These are phyloP conservation scores for Beauveria scarabaeidicola DNA, from an alignment of 2,329 filamentous ascomycete species.

Conservation along the genomic window DNA sequence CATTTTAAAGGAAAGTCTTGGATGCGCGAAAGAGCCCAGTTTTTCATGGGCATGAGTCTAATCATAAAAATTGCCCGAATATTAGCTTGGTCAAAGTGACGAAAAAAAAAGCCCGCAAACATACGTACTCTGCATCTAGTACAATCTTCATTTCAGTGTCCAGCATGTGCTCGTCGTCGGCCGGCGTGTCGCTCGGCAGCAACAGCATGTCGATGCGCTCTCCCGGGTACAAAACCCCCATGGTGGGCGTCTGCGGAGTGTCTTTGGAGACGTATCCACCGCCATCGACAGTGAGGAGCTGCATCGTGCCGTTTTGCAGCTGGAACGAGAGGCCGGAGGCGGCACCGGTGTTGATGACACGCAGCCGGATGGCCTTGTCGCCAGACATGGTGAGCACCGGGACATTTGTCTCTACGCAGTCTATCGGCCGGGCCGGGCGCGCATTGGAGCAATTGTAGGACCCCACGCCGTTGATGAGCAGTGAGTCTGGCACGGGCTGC, in stretches of 20 bases:
- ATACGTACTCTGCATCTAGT: slow-evolving; percentile 8
- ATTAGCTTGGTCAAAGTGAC: not conserved
- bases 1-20: slow-evolving; percentile 15
- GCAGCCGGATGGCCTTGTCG: slow-evolving; percentile 9
- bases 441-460: slow-evolving; percentile 13
- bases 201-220: slow-evolving; percentile 16
- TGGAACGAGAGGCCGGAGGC: slow-evolving; percentile 14
- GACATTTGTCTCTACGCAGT: slow-evolving; percentile 5
- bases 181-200: not conserved
- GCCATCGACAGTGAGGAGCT: slow-evolving; percentile 16
- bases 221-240: slow-evolving; percentile 17
- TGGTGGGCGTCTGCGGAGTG: slow-evolving; percentile 11
- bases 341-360: slow-evolving; percentile 12
- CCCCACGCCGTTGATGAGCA: slow-evolving; percentile 13
- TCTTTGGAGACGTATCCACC: slow-evolving; percentile 10
- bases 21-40: slow-evolving; percentile 15
- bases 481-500: slow-evolving; percentile 12
- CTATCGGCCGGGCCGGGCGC: slow-evolving; percentile 1
- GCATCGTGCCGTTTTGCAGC: slow-evolving; percentile 12
- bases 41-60: slow-evolving; percentile 16
- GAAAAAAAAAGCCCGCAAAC: too few species aligned
- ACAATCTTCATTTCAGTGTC: slow-evolving; percentile 10
- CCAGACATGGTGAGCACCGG: slow-evolving; percentile 1
- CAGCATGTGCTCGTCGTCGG: not conserved
- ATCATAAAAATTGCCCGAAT: not conserved